Base-by-base conservation (phyloP, 2,329 filamentous ascomycete genomes). In the Sporothrix protearum region DNA sequence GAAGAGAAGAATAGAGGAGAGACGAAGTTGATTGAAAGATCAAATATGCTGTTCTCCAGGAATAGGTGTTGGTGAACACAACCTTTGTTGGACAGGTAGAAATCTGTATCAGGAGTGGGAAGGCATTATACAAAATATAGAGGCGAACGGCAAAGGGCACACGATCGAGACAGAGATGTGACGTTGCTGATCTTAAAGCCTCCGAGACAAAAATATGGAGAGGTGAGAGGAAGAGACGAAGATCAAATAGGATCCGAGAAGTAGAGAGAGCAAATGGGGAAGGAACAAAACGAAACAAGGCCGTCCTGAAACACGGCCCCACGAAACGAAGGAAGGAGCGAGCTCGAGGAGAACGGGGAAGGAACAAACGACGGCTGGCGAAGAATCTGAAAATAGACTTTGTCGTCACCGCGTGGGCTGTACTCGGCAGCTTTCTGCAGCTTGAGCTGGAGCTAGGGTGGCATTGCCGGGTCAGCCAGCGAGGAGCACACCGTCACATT, bases 381-480 rank as follows among this genome's bases (percentile, higher is more conserved):
- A 22, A n/a, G n/a, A 39, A 51, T 5, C 64, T 67, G 25, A 67
- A 67, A 67, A 67, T 67, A 67, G 64, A 67, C 64, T 51, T 36
- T 51, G 45, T 22, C 64, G 45, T 67, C 64, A 67, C 64, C 25
- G 64, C 28, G 45, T 49, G 64, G 45, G 64, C 28, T 45, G 36
- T 28, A 28, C n/a, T n/a, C n/a, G n/a, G n/a, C n/a, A n/a, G 22
- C 59, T 28, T 28, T 45, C n/a, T 64, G 59, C 36, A 64, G 59
- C 22, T 45, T 7, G n/a, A 25, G 36, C 45, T 28, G n/a, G 7
- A 45, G 53, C 59, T 45, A 42, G 36, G 36, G 59, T 64, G 45
- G 59, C 59, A 63, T 63, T 63, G 57, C 57, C 57, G 57, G 57
- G 57, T 22, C 57, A 25, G 25, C 12, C 39, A 45, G 28, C 30